These are phyloP conservation scores for Dicorynia guianensis DNA, from an alignment of 306 rosid species.

Conservation along the genomic window DNA sequence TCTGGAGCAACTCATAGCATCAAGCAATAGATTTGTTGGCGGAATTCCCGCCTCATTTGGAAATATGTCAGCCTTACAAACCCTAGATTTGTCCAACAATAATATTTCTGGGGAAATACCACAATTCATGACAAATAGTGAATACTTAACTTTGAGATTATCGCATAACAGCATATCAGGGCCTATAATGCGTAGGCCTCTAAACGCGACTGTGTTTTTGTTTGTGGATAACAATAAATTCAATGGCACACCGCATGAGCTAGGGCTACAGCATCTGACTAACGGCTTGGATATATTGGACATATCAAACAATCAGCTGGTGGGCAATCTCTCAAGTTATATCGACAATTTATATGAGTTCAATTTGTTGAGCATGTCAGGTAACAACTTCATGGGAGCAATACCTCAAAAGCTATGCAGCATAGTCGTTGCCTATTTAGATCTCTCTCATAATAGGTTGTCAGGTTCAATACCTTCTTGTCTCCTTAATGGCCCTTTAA, in stretches of 20 bases:
- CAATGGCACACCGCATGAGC: conserved; percentile 4
- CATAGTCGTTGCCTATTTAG: background rate
- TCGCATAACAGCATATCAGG: conserved; percentile 16
- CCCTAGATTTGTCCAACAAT: conserved; percentile 29
- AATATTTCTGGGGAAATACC: conserved; percentile 16
- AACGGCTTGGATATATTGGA: background rate
- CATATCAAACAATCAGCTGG: background rate
- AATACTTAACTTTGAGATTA: background rate
- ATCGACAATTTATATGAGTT: background rate
- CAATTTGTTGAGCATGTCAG: background rate
- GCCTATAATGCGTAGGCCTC: background rate
- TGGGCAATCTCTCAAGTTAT: background rate
- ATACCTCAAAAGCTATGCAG: conserved; percentile 12
- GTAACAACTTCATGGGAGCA: conserved; percentile 6
- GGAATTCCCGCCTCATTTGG: conserved; percentile 32
- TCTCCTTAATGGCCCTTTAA: background rate
- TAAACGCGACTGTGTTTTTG: background rate
- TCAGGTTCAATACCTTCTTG: conserved; percentile 9
- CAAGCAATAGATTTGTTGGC: conserved; percentile 24
- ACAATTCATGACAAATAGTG: background rate
- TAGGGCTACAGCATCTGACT: background rate
- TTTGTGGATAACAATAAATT: background rate
- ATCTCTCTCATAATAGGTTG: conserved; percentile 20
- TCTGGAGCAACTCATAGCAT: background rate
- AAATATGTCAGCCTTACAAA: background rate